A percentile compares a stretch with the other conserved stretches of the same genome.
Conservation (phyloP, 148 eudicot species). For the Polygonum aviculare region DNA sequence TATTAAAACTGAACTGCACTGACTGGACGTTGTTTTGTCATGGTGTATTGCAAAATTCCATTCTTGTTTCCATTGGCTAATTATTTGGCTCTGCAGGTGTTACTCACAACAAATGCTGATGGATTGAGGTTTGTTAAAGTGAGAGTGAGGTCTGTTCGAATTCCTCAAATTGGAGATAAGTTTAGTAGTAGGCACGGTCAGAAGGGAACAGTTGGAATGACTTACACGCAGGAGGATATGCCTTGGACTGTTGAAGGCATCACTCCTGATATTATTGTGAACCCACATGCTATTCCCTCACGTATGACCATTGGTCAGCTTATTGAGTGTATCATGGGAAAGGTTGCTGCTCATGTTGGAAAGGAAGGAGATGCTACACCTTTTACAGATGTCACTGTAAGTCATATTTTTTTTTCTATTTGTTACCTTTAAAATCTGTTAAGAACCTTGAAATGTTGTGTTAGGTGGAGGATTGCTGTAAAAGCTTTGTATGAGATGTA, state of each 20-base stretch:
- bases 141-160: conserved; percentile 87
- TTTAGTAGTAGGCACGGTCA: conserved; percentile 97
- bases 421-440: background rate
- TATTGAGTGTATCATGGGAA: conserved; percentile 97
- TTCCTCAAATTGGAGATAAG: conserved; percentile 97
- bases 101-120: conserved; percentile 90
- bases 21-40: background rate
- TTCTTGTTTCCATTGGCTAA: background rate
- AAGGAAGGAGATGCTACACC: conserved; percentile 99
- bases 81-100: conserved; percentile 35
- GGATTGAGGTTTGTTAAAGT: conserved; percentile 96
- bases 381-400: conserved; percentile 94
- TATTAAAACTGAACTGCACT: conserved; percentile 12
- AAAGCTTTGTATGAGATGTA: background rate
- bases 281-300: conserved; percentile 98
- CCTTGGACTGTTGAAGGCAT: conserved; percentile 96
- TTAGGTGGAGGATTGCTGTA: background rate
- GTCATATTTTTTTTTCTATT: conserved; percentile 13
- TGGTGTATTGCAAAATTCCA: background rate
- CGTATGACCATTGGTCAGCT: conserved; percentile 99
- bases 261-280: conserved; percentile 89
- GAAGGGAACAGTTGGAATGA: conserved; percentile 97
- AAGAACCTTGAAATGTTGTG: background rate
- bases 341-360: conserved; percentile 98
- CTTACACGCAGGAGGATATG: conserved; percentile 98